Evolutionary conservation across 2,329 filamentous ascomycete species (phyloP), one percentile per base, ranked within the genome.

Genomic region (Phymatotrichopsis omnivora): DNA sequence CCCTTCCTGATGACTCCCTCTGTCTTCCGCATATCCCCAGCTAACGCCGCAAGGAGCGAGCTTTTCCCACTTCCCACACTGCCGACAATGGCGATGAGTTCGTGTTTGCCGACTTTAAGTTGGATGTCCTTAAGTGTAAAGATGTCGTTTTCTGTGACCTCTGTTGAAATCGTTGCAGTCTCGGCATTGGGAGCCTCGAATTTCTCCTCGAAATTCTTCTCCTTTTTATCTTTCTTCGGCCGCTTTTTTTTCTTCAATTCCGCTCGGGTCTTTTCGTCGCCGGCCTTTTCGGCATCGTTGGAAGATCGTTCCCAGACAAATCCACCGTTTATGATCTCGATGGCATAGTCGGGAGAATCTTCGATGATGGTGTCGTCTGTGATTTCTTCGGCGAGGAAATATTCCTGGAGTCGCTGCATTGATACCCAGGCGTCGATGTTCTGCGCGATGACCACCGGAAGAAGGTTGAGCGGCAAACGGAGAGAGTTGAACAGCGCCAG

Each of bases 401-500:
- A 96, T 42, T 93, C 83, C 58, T 96, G 78, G 25, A 96, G 87
- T 49, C 91, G 82, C 49, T 78, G 74, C 5, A 95, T 60, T 0
- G 87, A 93, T 1, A 82, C 81, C 70, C 81, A 86, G 1, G 86
- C 91, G 65, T 98, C 91, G 11, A 87, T 84, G 1, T 86, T 76
- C 62, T 93, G 86, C 24, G 86, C 84, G 56, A 96, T 79, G 32
- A 95, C 83, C 52, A 94, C 66, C 0, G 89, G 89, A 2, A 96
- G 69, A 58, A 95, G 65, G 60, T 94, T 96, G 41, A 98, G 73
- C 1, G 91, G 91, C 63, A 95, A 76, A 31, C 91, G 78, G 32
- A 98, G 72, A 4, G 82, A 79, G 63, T 96, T 96, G 72, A 96
- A 98, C 6, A 96, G 67, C 0, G 89, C 89, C 11, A 96, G 71